Evolutionary conservation across 768 basidiomycete genomes (phyloP).

Genomic region (Cystobasidium ongulense): DNA sequence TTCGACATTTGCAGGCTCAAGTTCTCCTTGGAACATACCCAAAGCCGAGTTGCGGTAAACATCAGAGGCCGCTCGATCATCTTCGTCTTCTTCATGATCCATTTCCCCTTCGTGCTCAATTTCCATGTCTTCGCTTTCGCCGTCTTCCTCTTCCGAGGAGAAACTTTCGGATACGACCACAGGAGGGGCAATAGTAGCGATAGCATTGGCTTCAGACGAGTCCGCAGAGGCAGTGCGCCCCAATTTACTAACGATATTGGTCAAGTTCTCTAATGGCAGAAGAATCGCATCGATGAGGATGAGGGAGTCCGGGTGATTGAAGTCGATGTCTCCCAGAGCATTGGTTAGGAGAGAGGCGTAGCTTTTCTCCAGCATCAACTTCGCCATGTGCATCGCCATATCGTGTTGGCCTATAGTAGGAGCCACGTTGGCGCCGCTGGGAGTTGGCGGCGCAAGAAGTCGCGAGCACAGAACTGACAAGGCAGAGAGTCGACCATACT

Average conservation of each 20-base stretch:
- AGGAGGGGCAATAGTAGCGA: conserved; percentile 47
- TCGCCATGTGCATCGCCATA: conserved; percentile 83
- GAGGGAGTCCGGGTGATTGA: conserved; percentile 87
- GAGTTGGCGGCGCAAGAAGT: conserved; percentile 62
- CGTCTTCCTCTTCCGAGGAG: conserved; percentile 49
- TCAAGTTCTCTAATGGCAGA: conserved; percentile 76
- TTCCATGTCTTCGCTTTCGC: conserved; percentile 40
- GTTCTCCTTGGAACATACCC: conserved; percentile 59
- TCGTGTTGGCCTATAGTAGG: conserved; percentile 50
- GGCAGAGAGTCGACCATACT: conserved; percentile 81
- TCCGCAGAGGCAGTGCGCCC: conserved; percentile 53
- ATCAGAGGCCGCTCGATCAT: conserved; percentile 62
- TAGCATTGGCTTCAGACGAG: background rate
- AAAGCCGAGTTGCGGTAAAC: conserved; percentile 92
- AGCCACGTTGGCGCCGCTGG: conserved; percentile 47
- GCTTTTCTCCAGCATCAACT: conserved; percentile 97
- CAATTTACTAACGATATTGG: conserved; percentile 98
- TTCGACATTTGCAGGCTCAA: conserved; percentile 42
- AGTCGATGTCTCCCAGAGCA: conserved; percentile 81
- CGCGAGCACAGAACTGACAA: conserved; percentile 80
- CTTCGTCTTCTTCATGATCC: conserved; percentile 58
- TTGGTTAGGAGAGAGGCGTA: conserved; percentile 81
- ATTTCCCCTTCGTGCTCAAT: conserved; percentile 49
- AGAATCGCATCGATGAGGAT: conserved; percentile 77
- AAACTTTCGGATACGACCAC: background rate